These are phyloP conservation scores for Thinopyrum elongatum DNA, from an alignment of 176 grass and related monocot genomes.

Conservation along the genomic window DNA sequence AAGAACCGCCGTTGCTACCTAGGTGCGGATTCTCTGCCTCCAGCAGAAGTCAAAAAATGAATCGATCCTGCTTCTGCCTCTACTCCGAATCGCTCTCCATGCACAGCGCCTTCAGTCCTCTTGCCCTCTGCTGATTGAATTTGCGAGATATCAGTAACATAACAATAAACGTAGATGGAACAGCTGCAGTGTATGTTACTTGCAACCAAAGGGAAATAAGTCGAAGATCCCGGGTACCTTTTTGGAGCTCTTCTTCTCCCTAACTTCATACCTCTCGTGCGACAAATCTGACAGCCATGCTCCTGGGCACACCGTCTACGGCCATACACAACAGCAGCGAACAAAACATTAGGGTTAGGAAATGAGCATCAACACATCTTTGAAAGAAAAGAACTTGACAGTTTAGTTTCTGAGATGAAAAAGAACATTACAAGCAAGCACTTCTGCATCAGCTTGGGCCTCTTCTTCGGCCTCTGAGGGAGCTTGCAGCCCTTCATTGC, in stretches of 20 bases:
- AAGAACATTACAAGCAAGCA: conserved; percentile 62
- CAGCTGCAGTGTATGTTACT: background rate
- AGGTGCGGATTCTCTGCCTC: conserved; percentile 6
- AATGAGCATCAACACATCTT: background rate
- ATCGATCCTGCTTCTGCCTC: background rate
- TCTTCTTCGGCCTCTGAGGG: conserved; percentile 97
- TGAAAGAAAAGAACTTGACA: background rate
- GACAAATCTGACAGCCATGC: conserved; percentile 93
- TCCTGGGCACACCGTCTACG: conserved; percentile 86
- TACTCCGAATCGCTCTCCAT: conserved; percentile 94
- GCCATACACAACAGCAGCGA: background rate
- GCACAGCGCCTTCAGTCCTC: conserved; percentile 91
- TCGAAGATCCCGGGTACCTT: conserved; percentile 51
- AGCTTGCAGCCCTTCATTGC: conserved; percentile 98
- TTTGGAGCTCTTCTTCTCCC: conserved; percentile 91
- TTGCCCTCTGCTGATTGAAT: conserved; percentile 65
- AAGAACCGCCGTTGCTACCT: conserved; percentile 6
- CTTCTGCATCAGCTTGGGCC: conserved; percentile 93
- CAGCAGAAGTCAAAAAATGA: conserved; percentile 24
- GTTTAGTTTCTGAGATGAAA: background rate
- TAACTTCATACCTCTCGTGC: conserved; percentile 93
- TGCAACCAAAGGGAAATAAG: background rate
- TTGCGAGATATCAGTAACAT: background rate
- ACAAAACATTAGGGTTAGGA: background rate
- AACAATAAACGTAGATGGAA: background rate